phyloP scores from a whole-genome alignment of 345 rosid species.

The Aurinia saxatilis region DNA sequence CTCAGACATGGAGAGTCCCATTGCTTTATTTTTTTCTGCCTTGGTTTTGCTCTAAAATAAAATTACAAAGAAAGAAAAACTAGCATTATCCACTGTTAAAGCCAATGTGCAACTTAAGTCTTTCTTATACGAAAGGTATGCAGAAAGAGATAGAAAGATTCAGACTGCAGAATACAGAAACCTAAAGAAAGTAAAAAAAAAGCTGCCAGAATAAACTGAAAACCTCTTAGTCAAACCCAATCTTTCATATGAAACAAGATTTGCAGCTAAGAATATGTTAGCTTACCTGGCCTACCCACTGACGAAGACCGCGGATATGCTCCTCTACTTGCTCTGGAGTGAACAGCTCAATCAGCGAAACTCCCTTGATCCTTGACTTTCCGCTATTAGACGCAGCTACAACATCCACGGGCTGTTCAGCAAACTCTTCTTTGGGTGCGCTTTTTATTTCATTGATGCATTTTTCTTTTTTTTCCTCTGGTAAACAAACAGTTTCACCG shows the following conservation, averaged over 20 bases:
- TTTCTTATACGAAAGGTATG: neutral
- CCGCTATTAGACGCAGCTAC: constrained; percentile 58
- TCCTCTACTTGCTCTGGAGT: constrained; percentile 95
- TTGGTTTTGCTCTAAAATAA: constrained; percentile 79
- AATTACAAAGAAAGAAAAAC: constrained; percentile 14
- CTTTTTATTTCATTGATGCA: constrained; percentile 38
- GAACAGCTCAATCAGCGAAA: constrained; percentile 85
- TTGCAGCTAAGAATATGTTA: neutral
- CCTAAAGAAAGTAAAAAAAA: neutral
- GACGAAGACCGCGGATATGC: constrained; percentile 91
- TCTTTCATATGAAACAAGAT: constrained; percentile 14
- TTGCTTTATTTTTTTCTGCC: constrained; percentile 93
- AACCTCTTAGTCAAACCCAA: too few relatives aligned
- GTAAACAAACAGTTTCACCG: constrained; percentile 26
- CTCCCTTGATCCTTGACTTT: constrained; percentile 92
- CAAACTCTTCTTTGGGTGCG: constrained; percentile 49
- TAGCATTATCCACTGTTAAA: neutral
- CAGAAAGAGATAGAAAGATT: neutral
- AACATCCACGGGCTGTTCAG: constrained; percentile 30
- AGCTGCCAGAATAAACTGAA: neutral
- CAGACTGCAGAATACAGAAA: neutral
- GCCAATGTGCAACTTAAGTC: neutral
- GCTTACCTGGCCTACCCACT: constrained; percentile 97
- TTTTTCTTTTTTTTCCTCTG: constrained; percentile 42
- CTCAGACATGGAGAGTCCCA: constrained; percentile 96